Evolutionary conservation across 2,329 filamentous ascomycete species (phyloP).

Genomic region (Claviceps pazoutovae): DNA sequence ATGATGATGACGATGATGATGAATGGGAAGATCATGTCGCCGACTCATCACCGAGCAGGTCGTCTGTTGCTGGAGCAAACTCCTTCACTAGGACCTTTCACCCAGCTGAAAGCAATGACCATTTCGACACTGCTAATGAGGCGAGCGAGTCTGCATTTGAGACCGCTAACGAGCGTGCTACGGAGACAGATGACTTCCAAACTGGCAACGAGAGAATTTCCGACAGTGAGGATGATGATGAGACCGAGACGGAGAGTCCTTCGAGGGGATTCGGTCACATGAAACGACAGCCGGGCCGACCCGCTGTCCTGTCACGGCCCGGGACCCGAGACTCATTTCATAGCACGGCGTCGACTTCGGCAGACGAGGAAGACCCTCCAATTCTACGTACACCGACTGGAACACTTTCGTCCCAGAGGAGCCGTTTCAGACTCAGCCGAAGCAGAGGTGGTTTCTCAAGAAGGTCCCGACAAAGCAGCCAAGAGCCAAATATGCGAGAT

Average conservation of each 20-base stretch:
- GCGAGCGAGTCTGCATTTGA: slow-evolving; percentile 51
- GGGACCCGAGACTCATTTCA: slow-evolving; percentile 55
- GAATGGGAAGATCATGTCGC: slow-evolving; percentile 73
- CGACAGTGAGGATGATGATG: slow-evolving; percentile 67
- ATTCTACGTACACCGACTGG: slow-evolving; percentile 48
- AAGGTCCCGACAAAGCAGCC: slow-evolving; percentile 46
- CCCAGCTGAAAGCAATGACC: slow-evolving; percentile 43
- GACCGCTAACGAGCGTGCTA: slow-evolving; percentile 63
- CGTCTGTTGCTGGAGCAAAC: slow-evolving; percentile 11
- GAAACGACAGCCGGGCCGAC: slow-evolving; percentile 27
- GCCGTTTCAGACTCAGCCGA: slow-evolving; percentile 58
- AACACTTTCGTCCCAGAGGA: slow-evolving; percentile 49
- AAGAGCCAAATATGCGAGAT: slow-evolving; percentile 42
- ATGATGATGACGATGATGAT: slow-evolving; percentile 68
- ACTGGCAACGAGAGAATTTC: slow-evolving; percentile 71
- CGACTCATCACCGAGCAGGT: slow-evolving; percentile 14
- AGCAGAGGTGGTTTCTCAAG: slow-evolving; percentile 45
- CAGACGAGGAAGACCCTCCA: slow-evolving; percentile 50
- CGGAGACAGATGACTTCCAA: slow-evolving; percentile 90
- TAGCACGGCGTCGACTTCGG: slow-evolving; percentile 81
- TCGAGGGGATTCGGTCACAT: slow-evolving; percentile 29
- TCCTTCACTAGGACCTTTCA: slow-evolving; percentile 6
- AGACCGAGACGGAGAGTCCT: slow-evolving; percentile 76
- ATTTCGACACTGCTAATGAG: slow-evolving; percentile 74
- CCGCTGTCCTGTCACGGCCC: slow-evolving; percentile 25